These are phyloP conservation scores for Asclepias syriaca DNA, from an alignment of 257 asterid genomes.

Conservation along the genomic window DNA sequence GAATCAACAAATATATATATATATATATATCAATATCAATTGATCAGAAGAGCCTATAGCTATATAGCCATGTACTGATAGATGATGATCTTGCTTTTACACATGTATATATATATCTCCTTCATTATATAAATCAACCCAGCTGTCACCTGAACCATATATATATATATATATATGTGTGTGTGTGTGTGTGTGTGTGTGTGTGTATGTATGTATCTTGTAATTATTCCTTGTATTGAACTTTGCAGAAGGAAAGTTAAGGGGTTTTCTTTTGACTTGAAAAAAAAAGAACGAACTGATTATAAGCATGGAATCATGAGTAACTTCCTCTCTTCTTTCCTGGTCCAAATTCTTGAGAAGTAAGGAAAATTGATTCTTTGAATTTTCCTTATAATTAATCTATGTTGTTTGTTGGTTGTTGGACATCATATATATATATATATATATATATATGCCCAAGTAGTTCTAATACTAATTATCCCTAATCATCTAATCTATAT, in stretches of 20 bases:
- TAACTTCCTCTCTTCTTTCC: background rate
- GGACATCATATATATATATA: background rate
- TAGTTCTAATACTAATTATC: background rate
- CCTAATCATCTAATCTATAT: background rate
- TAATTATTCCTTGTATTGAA: background rate
- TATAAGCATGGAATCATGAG: background rate
- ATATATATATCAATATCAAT: background rate
- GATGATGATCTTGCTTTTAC: too few relatives aligned
- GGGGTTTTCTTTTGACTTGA: background rate
- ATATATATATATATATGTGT: background rate
- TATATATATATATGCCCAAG: background rate
- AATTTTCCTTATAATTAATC: constrained; percentile 3
- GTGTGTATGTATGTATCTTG: background rate
- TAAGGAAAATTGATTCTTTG: constrained; percentile 7
- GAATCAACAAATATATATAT: background rate
- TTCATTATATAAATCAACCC: background rate
- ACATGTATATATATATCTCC: background rate
- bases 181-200: background rate
- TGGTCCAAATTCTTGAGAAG: constrained; percentile 10
- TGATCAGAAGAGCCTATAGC: background rate
- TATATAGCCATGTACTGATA: too few relatives aligned
- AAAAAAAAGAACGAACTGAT: constrained; percentile 4
- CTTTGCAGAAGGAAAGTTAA: background rate
- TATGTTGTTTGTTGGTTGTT: constrained; percentile 7
- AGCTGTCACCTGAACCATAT: constrained; percentile 3